Conservation (phyloP, 1,284 basidiomycete genomes). For the Sphagnurus paluster region DNA sequence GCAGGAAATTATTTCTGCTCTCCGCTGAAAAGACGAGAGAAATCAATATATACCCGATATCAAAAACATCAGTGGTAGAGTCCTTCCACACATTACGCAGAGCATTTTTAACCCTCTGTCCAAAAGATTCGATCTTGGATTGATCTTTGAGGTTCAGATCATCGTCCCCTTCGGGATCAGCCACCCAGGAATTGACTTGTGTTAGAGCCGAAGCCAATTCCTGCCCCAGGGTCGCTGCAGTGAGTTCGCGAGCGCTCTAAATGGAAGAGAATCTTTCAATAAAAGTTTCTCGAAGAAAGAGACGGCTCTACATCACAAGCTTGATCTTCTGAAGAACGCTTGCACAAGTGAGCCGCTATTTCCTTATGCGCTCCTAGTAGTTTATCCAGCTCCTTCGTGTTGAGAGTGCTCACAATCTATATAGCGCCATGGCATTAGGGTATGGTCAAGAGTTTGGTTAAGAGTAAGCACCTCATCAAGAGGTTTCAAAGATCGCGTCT, state of each 20-base stretch:
- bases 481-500: slow-evolving; percentile 44
- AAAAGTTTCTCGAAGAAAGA: not conserved
- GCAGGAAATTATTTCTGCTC: not conserved
- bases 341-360: slow-evolving; percentile 63
- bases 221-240: slow-evolving; percentile 70
- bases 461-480: slow-evolving; percentile 76
- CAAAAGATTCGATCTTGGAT: slow-evolving; percentile 47
- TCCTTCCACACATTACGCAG: slow-evolving; percentile 71
- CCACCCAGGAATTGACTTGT: slow-evolving; percentile 48
- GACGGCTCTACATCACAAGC: slow-evolving; percentile 63
- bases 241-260: slow-evolving; percentile 77
- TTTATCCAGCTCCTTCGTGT: slow-evolving; percentile 53
- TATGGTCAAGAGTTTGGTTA: too few species aligned
- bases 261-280: slow-evolving; percentile 4
- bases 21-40: not conserved
- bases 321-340: slow-evolving; percentile 73
- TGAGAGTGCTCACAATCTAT: slow-evolving; percentile 58
- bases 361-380: slow-evolving; percentile 63
- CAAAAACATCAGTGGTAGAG: slow-evolving; percentile 66
- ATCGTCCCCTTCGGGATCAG: slow-evolving; percentile 38
- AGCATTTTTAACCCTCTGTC: slow-evolving; percentile 55
- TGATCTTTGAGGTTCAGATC: slow-evolving; percentile 37
- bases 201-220: slow-evolving; percentile 68
- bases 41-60: slow-evolving; percentile 57
- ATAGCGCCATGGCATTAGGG: too few species aligned